phyloP scores from a whole-genome alignment of 225 moss, liverwort and hornwort species.

The Bryum argenteum region DNA sequence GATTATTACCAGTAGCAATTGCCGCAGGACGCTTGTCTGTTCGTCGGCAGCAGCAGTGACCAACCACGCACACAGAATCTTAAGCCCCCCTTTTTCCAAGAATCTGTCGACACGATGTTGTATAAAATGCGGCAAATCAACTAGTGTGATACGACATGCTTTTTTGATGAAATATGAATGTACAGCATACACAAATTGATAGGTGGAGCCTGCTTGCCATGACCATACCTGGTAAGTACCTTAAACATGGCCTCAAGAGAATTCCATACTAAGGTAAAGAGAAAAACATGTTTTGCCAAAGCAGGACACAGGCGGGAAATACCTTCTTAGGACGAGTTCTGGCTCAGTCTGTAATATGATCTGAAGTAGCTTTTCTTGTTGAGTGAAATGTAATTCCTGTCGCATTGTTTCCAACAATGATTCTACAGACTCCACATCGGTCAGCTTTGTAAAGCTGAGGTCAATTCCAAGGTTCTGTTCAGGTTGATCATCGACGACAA shows the following conservation, averaged over 20 bases:
- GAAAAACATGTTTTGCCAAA: slow-evolving; percentile 11
- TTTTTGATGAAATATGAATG: slow-evolving; percentile 16
- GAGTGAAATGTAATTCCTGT: slow-evolving; percentile 51
- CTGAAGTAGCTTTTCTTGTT: slow-evolving; percentile 71
- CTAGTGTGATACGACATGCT: slow-evolving; percentile 14
- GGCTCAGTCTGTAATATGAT: slow-evolving; percentile 75
- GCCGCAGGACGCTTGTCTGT: slow-evolving; percentile 75
- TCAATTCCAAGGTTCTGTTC: slow-evolving; percentile 57
- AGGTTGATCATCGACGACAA: slow-evolving; percentile 54
- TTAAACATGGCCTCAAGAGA: slow-evolving; percentile 17
- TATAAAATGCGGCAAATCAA: slow-evolving; percentile 36
- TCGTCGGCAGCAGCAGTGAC: slow-evolving; percentile 71
- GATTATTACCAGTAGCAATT: slow-evolving; percentile 70
- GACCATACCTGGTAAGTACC: slow-evolving; percentile 1
- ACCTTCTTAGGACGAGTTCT: slow-evolving; percentile 75
- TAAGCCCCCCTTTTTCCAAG: slow-evolving; percentile 90
- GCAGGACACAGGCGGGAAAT: slow-evolving; percentile 1
- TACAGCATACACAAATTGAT: slow-evolving; percentile 8
- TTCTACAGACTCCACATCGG: slow-evolving; percentile 76
- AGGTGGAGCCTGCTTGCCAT: slow-evolving; percentile 19
- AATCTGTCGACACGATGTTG: slow-evolving; percentile 57
- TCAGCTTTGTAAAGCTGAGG: slow-evolving; percentile 67
- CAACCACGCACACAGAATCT: slow-evolving; percentile 79
- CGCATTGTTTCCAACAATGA: slow-evolving; percentile 70
- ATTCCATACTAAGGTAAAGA: neutral